Evolutionary conservation across 2,329 filamentous ascomycete genomes (phyloP).

Genomic region (Aspergillus pseudoviridinutans): DNA sequence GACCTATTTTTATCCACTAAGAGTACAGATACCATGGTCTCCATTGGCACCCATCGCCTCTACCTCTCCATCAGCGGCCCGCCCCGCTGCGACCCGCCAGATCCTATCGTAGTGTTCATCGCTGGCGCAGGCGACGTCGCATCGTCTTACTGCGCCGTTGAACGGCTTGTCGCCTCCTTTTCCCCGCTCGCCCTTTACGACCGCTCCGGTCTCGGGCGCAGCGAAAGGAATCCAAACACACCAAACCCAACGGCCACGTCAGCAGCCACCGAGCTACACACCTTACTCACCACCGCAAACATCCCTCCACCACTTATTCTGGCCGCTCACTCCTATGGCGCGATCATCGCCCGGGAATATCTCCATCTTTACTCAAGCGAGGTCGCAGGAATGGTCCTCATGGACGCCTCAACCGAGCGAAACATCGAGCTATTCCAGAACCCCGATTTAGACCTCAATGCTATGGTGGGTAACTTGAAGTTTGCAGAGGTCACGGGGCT

Average conservation of each 20-base stretch:
- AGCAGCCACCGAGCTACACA: conserved; percentile 30
- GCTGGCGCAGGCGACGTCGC: conserved; percentile 34
- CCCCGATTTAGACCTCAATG: conserved; percentile 28
- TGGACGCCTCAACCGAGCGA: conserved; percentile 35
- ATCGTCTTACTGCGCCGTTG: conserved; percentile 30
- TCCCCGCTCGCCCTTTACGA: conserved; percentile 34
- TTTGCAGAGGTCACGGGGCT: conserved; percentile 31
- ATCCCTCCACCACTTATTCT: conserved; percentile 30
- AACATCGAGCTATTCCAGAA: conserved; percentile 26
- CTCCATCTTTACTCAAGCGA: conserved; percentile 27
- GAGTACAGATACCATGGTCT: conserved; percentile 15
- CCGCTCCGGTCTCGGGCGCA: conserved; percentile 36
- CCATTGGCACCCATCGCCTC: conserved; percentile 32
- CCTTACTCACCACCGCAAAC: conserved; percentile 19
- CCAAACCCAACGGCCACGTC: conserved; percentile 15
- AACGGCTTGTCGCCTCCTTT: conserved; percentile 25
- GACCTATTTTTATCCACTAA: neutral
- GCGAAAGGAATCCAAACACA: conserved; percentile 20
- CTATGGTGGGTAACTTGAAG: conserved; percentile 29
- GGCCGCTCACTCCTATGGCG: conserved; percentile 40
- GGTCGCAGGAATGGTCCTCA: conserved; percentile 36
- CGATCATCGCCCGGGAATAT: conserved; percentile 37
- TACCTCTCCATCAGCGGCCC: conserved; percentile 25
- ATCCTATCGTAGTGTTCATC: conserved; percentile 33
- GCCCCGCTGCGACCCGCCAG: conserved; percentile 15